Conservation (phyloP, 441 rosid species). For the Aleurites moluccanus region DNA sequence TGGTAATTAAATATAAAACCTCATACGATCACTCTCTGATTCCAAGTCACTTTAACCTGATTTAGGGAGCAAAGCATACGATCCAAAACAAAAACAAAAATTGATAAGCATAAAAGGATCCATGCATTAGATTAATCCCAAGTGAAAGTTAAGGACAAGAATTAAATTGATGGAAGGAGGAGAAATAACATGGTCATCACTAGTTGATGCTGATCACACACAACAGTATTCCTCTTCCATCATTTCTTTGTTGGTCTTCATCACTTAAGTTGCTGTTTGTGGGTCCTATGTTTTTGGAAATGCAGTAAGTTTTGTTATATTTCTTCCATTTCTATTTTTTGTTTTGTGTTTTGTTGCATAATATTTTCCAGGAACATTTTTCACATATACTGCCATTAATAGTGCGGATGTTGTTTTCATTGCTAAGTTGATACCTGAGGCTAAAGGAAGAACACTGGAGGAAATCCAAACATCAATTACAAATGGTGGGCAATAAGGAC, state of each 20-base stretch:
- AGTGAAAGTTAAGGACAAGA: no score
- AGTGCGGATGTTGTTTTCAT: constrained; percentile 39
- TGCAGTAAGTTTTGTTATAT: constrained; percentile 43
- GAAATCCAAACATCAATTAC: no score
- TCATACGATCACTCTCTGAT: no score
- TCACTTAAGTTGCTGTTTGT: constrained; percentile 31
- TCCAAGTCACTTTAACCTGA: no score
- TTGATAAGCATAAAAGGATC: no score
- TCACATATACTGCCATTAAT: constrained; percentile 44
- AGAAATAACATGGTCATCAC: background rate
- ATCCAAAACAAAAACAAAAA: no score
- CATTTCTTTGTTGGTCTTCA: constrained; percentile 5
- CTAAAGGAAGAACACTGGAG: constrained; percentile 48
- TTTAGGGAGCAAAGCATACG: no score
- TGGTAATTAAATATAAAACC: no score
- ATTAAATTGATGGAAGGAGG: background rate
- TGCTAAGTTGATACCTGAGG: constrained; percentile 61
- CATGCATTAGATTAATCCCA: no score
- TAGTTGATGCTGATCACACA: background rate
- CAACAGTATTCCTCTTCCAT: background rate
- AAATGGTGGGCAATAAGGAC: no score
- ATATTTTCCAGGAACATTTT: constrained; percentile 46
- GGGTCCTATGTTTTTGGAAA: constrained; percentile 58
- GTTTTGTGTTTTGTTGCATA: no score
- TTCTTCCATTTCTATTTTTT: background rate